A percentile compares a stretch with the other conserved stretches of the same genome.
phyloP scores from a whole-genome alignment of 768 basidiomycete species.

The Arthromyces matolae region DNA sequence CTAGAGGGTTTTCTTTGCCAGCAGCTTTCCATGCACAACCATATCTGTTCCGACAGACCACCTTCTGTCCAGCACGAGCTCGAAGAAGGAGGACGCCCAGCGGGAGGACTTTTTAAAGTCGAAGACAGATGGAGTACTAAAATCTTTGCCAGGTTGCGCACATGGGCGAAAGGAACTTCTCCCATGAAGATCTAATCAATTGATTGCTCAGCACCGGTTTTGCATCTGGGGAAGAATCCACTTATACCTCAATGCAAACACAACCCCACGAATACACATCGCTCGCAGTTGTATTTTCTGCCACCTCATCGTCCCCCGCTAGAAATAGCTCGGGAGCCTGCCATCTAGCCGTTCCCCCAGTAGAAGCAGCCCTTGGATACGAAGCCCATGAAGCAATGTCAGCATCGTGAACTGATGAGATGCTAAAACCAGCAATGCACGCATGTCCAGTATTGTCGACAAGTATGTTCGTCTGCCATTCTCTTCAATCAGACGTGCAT shows the following conservation, averaged over 20 bases:
- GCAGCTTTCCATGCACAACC: conserved; percentile 5
- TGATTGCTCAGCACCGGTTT: background rate
- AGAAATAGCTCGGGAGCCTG: too few relatives aligned
- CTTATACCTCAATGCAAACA: conserved; percentile 2
- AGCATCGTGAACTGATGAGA: too few relatives aligned
- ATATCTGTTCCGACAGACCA: background rate
- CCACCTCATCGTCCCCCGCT: background rate
- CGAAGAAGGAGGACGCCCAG: background rate
- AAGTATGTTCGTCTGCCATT: too few relatives aligned
- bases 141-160: background rate
- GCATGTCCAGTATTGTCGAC: too few relatives aligned
- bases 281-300: background rate
- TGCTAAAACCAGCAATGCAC: too few relatives aligned
- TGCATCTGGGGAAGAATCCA: background rate
- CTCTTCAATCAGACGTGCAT: too few relatives aligned
- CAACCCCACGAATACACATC: conserved; percentile 8
- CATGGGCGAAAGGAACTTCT: background rate
- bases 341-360: too few relatives aligned
- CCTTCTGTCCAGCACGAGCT: background rate
- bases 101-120: background rate
- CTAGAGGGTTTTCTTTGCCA: background rate
- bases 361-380: too few relatives aligned
- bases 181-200: conserved; percentile 1
- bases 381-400: too few relatives aligned
- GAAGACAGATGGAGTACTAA: background rate